Evolutionary conservation across 2,329 filamentous ascomycete genomes (phyloP), one percentile per base, ranked within the genome.

Genomic region (Clarireedia monteithiana): DNA sequence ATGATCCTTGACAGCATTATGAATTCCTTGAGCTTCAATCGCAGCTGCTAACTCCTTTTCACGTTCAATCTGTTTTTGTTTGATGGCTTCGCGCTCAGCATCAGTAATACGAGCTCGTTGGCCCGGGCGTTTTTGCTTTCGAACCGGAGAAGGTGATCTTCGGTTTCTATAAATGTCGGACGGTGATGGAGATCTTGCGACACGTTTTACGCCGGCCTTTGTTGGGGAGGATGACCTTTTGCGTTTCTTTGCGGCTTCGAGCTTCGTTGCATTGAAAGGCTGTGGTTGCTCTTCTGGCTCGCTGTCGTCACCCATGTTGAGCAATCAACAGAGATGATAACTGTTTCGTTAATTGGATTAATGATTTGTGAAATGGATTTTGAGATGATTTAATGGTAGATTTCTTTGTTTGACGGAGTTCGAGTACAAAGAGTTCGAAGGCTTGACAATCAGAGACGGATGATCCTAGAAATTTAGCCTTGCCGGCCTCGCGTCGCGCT

Each of bases 1-100:
- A 72, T 96, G 92, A 62, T 95, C 86, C 50, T 86, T 83, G 49
- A 97, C 94, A 6, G 95, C 85, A 67, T 97, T 90, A 64, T 91
- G 84, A 44, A 89, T 84, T 45, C 84, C 85, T 50, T 84, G 74
- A 17, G 64, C 60, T 14, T 59, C 61, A 30, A 61, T 55, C 9
- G 57, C 57, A 17, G 59, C 62, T 45, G 73, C 71, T 45, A 74
- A 71, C 50, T 72, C 71, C 59, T 79, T 78, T 58, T 87, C 80
- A 14, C 80, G 73, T 62, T 85, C 77, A 42, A 76, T 63, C 53
- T 77, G 74, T 53, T 80, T 78, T 64, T 82, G 78, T 27, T 84
- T 82, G 53, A 86, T 85, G 24, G 82, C 82, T 64, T 88, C 84
- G 34, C 82, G 79, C 65, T 89, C 84, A 30, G 80, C 73, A 54